Conservation (phyloP, 352 stramenopile species). For the Halophytophthora polymorphica region DNA sequence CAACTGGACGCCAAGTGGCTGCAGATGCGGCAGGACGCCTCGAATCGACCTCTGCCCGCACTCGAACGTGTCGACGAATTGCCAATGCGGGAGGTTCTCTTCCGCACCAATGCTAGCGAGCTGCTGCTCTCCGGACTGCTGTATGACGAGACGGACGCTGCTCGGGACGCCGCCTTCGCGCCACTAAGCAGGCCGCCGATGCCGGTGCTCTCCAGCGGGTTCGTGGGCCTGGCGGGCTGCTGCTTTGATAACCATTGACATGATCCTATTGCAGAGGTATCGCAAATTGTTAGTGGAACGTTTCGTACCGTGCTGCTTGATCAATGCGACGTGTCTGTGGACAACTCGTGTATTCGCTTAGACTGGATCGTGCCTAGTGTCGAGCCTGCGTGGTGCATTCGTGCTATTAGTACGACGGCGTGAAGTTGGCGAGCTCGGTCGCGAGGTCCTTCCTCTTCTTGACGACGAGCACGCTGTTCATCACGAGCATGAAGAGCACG, state of each 20-base stretch:
- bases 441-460: constrained; percentile 30
- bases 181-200: constrained; percentile 12
- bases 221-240: constrained; percentile 44
- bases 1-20: constrained; percentile 67
- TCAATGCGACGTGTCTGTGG: too few relatives aligned
- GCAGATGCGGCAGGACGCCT: constrained; percentile 42
- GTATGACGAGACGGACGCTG: constrained; percentile 36
- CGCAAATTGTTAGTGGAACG: too few relatives aligned
- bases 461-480: constrained; percentile 20
- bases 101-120: constrained; percentile 29
- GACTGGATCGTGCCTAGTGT: neutral
- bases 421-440: constrained; percentile 32
- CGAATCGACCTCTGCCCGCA: constrained; percentile 42
- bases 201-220: constrained; percentile 33
- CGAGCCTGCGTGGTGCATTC: neutral
- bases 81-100: constrained; percentile 44
- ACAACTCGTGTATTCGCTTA: neutral
- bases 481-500: constrained; percentile 27
- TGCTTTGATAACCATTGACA: constrained; percentile 46
- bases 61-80: constrained; percentile 49
- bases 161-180: constrained; percentile 21
- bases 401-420: constrained; percentile 24
- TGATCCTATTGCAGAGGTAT: neutral
- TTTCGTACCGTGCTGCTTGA: too few relatives aligned
- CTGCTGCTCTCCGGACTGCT: constrained; percentile 37